Evolutionary conservation across 202 grass and related monocot species (phyloP).

Genomic region (Elaeis oleifera): DNA sequence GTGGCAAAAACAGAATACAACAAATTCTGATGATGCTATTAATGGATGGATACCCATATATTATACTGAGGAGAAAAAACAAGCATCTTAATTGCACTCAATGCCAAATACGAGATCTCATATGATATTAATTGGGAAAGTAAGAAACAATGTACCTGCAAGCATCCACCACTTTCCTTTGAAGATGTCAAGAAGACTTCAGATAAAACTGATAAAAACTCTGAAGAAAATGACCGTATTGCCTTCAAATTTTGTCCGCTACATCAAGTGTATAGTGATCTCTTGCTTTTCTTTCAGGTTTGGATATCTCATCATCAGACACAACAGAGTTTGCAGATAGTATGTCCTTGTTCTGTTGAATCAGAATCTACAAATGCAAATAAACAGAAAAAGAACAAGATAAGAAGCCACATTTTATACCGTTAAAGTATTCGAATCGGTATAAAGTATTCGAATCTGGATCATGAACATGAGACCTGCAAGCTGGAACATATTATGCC

Average conservation of each 20-base stretch:
- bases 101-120: conserved; percentile 13
- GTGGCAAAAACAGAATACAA: too few relatives aligned
- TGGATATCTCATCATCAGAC: conserved; percentile 50
- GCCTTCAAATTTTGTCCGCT: conserved; percentile 78
- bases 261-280: conserved; percentile 41
- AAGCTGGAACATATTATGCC: conserved; percentile 82
- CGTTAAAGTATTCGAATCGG: neutral
- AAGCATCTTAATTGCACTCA: neutral
- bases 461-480: conserved; percentile 40
- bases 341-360: conserved; percentile 80
- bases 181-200: conserved; percentile 69
- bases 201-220: conserved; percentile 67
- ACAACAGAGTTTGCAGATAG: conserved; percentile 32
- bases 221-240: conserved; percentile 48
- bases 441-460: neutral
- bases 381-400: neutral
- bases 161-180: conserved; percentile 50
- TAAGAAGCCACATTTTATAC: neutral
- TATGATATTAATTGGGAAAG: conserved; percentile 14
- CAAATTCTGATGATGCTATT: too few relatives aligned
- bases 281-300: conserved; percentile 64
- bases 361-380: conserved; percentile 51
- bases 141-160: conserved; percentile 51
- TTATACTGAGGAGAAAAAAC: too few relatives aligned
- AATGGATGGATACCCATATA: too few relatives aligned